Evolutionary conservation across 2,329 filamentous ascomycete species (phyloP).

Genomic region (Xylaria sp.): DNA sequence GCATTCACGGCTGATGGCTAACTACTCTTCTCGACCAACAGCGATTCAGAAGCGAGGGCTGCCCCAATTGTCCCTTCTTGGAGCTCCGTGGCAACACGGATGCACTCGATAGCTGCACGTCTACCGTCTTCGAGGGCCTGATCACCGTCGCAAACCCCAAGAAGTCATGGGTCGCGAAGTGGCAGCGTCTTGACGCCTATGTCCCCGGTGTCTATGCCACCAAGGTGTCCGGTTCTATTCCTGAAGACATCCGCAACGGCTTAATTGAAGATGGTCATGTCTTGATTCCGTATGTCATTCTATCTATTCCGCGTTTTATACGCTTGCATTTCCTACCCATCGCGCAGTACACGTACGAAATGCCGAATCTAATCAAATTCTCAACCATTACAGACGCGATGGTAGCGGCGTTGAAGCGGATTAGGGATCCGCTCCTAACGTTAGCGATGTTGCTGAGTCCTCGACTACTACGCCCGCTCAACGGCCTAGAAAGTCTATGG

Average conservation of each 20-base stretch:
- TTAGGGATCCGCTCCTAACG: slow-evolving; percentile 22
- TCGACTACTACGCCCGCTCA: background rate
- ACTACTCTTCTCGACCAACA: slow-evolving; percentile 51
- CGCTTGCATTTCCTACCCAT: slow-evolving; percentile 42
- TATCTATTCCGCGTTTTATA: slow-evolving; percentile 55
- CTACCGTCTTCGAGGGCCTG: slow-evolving; percentile 93
- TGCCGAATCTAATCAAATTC: slow-evolving; percentile 10
- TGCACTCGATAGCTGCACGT: slow-evolving; percentile 90
- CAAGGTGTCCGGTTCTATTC: slow-evolving; percentile 87
- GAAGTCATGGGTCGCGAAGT: slow-evolving; percentile 94
- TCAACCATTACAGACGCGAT: slow-evolving; percentile 33
- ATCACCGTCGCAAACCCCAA: slow-evolving; percentile 86
- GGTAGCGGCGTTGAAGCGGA: slow-evolving; percentile 39
- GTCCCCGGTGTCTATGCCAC: slow-evolving; percentile 91
- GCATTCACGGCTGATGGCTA: slow-evolving; percentile 4
- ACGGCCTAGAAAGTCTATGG: background rate
- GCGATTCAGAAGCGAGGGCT: slow-evolving; percentile 89
- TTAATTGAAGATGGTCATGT: slow-evolving; percentile 72
- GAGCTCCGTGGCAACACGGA: slow-evolving; percentile 83
- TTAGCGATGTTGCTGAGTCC: background rate
- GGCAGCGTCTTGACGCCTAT: slow-evolving; percentile 91
- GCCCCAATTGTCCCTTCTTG: slow-evolving; percentile 96
- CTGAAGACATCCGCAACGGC: slow-evolving; percentile 70
- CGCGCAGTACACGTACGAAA: background rate
- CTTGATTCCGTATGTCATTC: slow-evolving; percentile 71